Conservation (phyloP, 1,139 yeast species). For the Saccharomyces hybrid region DNA sequence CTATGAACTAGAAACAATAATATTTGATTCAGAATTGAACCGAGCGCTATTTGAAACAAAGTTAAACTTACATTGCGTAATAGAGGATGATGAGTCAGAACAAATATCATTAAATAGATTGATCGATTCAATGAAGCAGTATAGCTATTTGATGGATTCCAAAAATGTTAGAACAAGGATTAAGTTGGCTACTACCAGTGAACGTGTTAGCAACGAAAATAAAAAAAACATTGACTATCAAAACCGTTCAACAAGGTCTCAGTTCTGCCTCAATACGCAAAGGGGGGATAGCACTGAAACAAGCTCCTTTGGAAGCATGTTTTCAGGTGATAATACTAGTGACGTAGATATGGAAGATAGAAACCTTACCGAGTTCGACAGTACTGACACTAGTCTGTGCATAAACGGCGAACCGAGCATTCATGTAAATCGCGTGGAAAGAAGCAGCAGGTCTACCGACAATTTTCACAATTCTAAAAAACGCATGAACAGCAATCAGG, state of each 20-base stretch:
- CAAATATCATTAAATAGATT: conserved; percentile 12
- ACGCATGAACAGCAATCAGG: background rate
- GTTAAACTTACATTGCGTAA: conserved; percentile 9
- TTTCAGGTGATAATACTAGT: conserved; percentile 18
- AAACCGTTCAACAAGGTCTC: conserved; percentile 1
- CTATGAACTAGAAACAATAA: conserved; percentile 59
- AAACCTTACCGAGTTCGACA: conserved; percentile 15
- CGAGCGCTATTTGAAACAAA: conserved; percentile 8
- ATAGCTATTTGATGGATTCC: background rate
- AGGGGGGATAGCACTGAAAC: conserved; percentile 9
- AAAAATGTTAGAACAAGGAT: background rate
- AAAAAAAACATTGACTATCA: conserved; percentile 2
- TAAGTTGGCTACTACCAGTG: background rate
- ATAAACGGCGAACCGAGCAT: background rate
- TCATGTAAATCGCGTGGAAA: background rate
- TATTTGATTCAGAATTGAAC: conserved; percentile 55
- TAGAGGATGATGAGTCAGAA: conserved; percentile 8
- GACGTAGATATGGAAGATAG: conserved; percentile 26
- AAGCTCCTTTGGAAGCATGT: conserved; percentile 13
- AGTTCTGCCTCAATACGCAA: conserved; percentile 3
- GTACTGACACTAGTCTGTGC: conserved; percentile 18
- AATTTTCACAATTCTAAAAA: background rate
- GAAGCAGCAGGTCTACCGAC: background rate
- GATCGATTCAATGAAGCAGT: conserved; percentile 18
- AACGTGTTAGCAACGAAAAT: conserved; percentile 9